Evolutionary conservation across 73 alveolate species (phyloP).

Genomic region (Symbiodinium natans): DNA sequence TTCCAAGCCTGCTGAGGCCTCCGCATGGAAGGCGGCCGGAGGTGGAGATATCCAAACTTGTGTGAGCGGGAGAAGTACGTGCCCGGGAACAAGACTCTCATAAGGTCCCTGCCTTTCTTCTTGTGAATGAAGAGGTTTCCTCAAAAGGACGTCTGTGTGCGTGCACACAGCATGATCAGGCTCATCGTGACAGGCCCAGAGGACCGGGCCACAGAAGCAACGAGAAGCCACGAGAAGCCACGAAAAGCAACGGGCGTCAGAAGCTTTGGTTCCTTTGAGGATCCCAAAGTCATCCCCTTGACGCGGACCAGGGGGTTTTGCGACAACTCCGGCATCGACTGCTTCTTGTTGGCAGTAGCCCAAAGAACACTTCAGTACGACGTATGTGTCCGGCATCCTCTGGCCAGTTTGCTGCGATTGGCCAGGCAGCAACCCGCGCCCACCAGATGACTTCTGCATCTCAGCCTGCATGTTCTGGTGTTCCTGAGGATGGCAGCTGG

Average conservation of each 20-base stretch:
- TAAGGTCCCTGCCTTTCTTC: not conserved
- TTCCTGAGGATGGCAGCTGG: no score
- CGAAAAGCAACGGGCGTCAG: no score
- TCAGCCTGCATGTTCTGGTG: not conserved
- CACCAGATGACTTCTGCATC: not conserved
- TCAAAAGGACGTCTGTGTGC: not conserved
- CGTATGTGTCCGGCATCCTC: not conserved
- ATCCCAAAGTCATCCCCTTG: constrained; percentile 68
- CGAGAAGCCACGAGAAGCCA: no score
- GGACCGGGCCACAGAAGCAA: constrained; percentile 1
- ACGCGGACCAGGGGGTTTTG: not conserved
- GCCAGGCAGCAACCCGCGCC: not conserved
- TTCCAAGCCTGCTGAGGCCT: constrained; percentile 23
- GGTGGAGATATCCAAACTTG: constrained; percentile 63
- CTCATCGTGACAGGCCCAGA: constrained; percentile 67
- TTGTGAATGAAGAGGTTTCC: not conserved
- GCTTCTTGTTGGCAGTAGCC: not conserved
- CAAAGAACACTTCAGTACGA: no score
- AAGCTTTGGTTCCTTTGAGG: not conserved
- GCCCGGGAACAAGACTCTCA: constrained; percentile 37
- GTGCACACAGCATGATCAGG: not conserved
- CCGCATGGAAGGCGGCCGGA: constrained; percentile 17
- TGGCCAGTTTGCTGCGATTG: not conserved
- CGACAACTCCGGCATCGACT: not conserved
- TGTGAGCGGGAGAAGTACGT: constrained; percentile 51